Evolutionary conservation across 108 stramenopile species (phyloP), one percentile per base, ranked within the genome.

Genomic region (Discostella pseudostelligera): DNA sequence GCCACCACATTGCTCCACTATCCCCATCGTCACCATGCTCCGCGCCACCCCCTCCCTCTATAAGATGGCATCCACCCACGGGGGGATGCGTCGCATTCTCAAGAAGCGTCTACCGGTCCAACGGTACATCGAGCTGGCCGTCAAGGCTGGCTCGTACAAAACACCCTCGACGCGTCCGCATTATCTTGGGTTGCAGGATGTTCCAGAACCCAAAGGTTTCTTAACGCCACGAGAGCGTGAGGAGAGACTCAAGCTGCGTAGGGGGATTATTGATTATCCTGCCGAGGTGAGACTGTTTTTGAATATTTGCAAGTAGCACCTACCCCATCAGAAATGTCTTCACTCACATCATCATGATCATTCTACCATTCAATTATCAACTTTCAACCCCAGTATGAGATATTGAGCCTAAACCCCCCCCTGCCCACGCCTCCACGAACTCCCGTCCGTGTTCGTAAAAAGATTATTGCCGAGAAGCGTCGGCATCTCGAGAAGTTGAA

Each of bases 341-440:
- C 11, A 1, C 1, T 4, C 8, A 7, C 8, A 5, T 10, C 11
- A 8, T 2, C 3, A 22, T 10, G 20, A 4, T 22, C 24, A 20
- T 20, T 48, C 24, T 5, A 48, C 47, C 24, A 20, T 24, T 22
- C 7, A 46, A 24, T 48, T 0, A 8, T 8, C 47, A 48, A 2
- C 10, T 48, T 20, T 20, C 60, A 61, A 44, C 46, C 35, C 19
- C 19, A 56, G 53, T 88, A 89, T 62, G 76, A 85, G 56, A 88
- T 90, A 43, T 61, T 93, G 28, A 80, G 64, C 35, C 59, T 86
- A 37, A 86, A 93, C 56, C 92, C 92, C 2, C 92, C 92, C 8
- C 26, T 87, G 43, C 88, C 91, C 36, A 51, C 56, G 20, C 81
- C 81, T 36, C 81, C 88, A 5, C 49, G 51, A 36, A 81, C 85